These are phyloP conservation scores for Atkinsonella hypoxylon DNA, from an alignment of 2,329 filamentous ascomycete species.

Conservation along the genomic window DNA sequence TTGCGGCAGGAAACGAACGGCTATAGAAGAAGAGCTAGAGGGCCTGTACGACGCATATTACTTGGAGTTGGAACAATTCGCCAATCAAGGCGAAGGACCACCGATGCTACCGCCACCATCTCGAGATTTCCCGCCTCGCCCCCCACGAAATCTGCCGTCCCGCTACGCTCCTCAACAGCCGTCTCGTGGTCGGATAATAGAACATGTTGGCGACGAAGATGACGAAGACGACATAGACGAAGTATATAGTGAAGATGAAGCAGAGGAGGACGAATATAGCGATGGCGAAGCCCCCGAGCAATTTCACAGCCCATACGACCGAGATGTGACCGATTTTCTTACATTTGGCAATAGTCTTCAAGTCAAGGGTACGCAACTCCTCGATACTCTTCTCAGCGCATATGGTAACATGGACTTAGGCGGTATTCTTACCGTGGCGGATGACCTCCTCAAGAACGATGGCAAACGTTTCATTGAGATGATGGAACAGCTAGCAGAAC, in stretches of 20 bases:
- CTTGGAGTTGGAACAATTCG: conserved; percentile 93
- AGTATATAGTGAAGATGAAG: conserved; percentile 37
- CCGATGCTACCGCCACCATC: conserved; percentile 35
- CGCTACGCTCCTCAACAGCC: conserved; percentile 55
- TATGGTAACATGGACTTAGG: conserved; percentile 50
- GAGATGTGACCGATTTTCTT: conserved; percentile 75
- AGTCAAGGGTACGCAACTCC: conserved; percentile 60
- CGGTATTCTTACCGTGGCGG: conserved; percentile 95
- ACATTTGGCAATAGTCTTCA: conserved; percentile 96
- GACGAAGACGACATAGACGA: conserved; percentile 44
- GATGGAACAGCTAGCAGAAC: conserved; percentile 98
- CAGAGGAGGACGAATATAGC: conserved; percentile 47
- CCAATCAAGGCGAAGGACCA: conserved; percentile 64
- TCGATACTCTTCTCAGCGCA: conserved; percentile 30
- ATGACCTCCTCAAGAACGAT: conserved; percentile 97
- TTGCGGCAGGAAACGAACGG: conserved; percentile 88
- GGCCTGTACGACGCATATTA: conserved; percentile 98
- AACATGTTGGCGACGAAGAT: conserved; percentile 47
- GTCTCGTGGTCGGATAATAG: conserved; percentile 62
- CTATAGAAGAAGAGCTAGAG: conserved; percentile 95
- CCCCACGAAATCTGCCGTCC: conserved; percentile 44
- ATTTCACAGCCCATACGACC: conserved; percentile 50
- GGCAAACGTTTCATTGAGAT: conserved; percentile 99
- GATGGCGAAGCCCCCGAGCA: conserved; percentile 59
- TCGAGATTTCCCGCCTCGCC: conserved; percentile 49